A percentile compares a stretch with the other conserved stretches of the same genome.
phyloP scores from a whole-genome alignment of 2,329 filamentous ascomycete genomes.

The Aspergillus unguis region DNA sequence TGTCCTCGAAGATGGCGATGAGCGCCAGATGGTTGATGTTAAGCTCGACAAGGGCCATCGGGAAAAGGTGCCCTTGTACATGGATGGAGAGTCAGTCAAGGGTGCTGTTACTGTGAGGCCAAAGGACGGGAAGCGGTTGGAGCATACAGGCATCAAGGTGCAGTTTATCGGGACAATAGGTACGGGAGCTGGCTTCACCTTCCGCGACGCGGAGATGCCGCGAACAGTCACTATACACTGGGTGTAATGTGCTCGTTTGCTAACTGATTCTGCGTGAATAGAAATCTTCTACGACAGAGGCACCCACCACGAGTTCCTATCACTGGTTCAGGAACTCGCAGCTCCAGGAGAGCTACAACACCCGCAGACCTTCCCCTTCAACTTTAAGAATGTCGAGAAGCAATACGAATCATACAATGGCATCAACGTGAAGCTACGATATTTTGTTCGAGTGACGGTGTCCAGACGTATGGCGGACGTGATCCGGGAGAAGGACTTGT shows the following conservation, averaged over 20 bases:
- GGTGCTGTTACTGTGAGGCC: conserved; percentile 91
- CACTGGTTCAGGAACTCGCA: conserved; percentile 91
- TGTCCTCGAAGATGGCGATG: conserved; percentile 91
- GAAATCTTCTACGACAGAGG: conserved; percentile 99
- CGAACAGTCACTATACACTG: background rate
- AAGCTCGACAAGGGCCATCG: conserved; percentile 97
- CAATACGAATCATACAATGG: conserved; percentile 99
- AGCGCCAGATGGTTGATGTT: conserved; percentile 92
- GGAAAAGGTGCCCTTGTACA: conserved; percentile 94
- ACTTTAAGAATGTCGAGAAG: conserved; percentile 99
- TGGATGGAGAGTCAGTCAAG: conserved; percentile 98
- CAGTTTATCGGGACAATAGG: conserved; percentile 99
- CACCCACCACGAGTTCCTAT: conserved; percentile 99
- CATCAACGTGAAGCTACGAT: conserved; percentile 98
- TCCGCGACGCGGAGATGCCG: background rate
- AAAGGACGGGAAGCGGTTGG: conserved; percentile 95
- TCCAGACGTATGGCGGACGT: conserved; percentile 97
- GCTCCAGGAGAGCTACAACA: conserved; percentile 97
- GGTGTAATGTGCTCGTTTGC: background rate
- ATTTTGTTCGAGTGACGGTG: conserved; percentile 96
- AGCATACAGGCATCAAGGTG: conserved; percentile 98
- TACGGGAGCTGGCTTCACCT: conserved; percentile 37
- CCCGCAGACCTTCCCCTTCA: conserved; percentile 97
- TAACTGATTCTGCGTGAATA: conserved; percentile 35
- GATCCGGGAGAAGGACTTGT: conserved; percentile 97